Base-by-base conservation (phyloP, 768 basidiomycete genomes). In the Amanita subjunquillea region DNA sequence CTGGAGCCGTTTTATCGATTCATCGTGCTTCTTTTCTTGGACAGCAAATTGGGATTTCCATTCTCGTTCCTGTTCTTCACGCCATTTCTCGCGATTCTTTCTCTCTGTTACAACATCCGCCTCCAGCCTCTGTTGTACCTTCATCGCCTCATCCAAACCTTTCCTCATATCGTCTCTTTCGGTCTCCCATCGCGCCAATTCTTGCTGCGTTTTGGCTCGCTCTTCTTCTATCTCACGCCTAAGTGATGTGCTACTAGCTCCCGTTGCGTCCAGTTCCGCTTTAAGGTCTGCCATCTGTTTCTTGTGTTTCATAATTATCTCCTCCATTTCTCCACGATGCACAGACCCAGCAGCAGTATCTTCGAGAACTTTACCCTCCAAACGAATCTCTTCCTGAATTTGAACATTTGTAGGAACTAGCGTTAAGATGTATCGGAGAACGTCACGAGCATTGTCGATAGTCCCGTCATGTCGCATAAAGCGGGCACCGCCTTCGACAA, bases 271-370 rank as follows among this genome's bases (percentile, higher is more conserved):
- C 41, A 42, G n/a, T 23, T 42, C 41, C 8, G 20, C n/a, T 12
- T 23, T 42, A 6, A 42, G 41, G 4, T 61, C 63, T 48, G 59
- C 54, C 43, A 69, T 54, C 49, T 74, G 69, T 7, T 63, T 62
- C 39, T 65, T 60, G 49, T 66, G 65, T 40, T 65, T 60, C 15
- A 65, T 57, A 10, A 62, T 60, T 51, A 68, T 64, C 49, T 63
- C 64, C 47, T 68, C 66, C 29, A 69, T 51, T 29, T 70, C 70
- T 25, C 62, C 62, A 25, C 56, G 62, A 29, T 72, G 66, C 55
- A 69, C 70, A 7, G 61, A 60, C 2, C 72, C 71, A 7, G 68
- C 68, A 15, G 59, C 57, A 6, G 75, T 73, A 25, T 73, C 62
- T 9, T 66, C 63, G 10, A 75, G 60, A 36, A 60, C 58, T 43